Conservation (phyloP, 768 basidiomycete species). For the Rossbeevera mucosa region DNA sequence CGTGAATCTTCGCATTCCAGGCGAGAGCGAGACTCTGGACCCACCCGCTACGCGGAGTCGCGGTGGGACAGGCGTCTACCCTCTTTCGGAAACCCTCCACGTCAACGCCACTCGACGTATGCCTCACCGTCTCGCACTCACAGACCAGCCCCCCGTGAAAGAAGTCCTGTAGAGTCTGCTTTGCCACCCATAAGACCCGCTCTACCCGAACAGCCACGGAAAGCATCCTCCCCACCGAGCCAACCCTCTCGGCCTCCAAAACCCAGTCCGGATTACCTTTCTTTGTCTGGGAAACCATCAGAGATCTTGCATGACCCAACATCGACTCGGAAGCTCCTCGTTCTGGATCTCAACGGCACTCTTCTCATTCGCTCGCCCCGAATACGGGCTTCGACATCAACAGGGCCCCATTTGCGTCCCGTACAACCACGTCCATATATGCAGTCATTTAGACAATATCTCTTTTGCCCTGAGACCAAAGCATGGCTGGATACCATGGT, state of each 20-base stretch:
- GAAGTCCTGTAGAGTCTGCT: conserved; percentile 3
- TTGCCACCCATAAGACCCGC: not conserved
- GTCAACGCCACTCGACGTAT: conserved; percentile 10
- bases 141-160: conserved; percentile 9
- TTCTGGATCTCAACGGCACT: conserved; percentile 67
- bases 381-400: conserved; percentile 14
- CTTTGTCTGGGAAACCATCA: conserved; percentile 29
- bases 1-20: conserved; percentile 12
- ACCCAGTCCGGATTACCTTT: conserved; percentile 37
- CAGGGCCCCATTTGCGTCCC: conserved; percentile 28
- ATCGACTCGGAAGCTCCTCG: conserved; percentile 54
- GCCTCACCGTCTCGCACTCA: conserved; percentile 4
- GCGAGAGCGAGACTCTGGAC: conserved; percentile 1
- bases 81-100: conserved; percentile 1
- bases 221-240: conserved; percentile 1
- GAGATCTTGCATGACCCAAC: conserved; percentile 21
- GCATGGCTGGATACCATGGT: conserved; percentile 81
- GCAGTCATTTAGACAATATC: conserved; percentile 52
- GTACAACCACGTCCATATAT: conserved; percentile 66
- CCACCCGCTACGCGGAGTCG: conserved; percentile 4
- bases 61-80: conserved; percentile 5
- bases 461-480: conserved; percentile 57
- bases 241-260: conserved; percentile 1
- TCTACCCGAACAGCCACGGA: not conserved
- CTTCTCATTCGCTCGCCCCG: conserved; percentile 54